Conservation (phyloP, 192 early-diverging fungal species). For the Coemansia erecta region DNA sequence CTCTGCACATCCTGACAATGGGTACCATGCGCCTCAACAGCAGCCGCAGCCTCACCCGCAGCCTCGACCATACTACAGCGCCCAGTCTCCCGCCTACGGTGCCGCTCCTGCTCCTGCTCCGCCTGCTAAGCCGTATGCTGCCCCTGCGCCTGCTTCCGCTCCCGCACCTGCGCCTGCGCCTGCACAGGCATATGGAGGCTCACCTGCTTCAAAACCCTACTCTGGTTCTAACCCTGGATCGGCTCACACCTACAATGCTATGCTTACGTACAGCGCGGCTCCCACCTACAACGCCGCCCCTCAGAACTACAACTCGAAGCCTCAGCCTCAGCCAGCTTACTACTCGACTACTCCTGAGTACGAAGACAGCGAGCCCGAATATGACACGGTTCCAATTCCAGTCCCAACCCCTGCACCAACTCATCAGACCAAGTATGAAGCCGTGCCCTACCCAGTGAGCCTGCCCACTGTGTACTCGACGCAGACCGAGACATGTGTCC, state of each 20-base stretch:
- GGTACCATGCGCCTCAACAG: slow-evolving; percentile 5
- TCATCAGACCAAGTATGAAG: slow-evolving; percentile 4
- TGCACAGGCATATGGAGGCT: not conserved
- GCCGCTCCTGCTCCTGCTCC: slow-evolving; percentile 5
- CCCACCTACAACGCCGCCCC: slow-evolving; percentile 1
- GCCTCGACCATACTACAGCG: not conserved
- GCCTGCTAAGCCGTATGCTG: not conserved
- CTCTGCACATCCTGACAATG: not conserved
- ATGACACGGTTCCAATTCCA: slow-evolving; percentile 5
- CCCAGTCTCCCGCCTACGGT: slow-evolving; percentile 1
- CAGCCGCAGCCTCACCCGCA: slow-evolving; percentile 5
- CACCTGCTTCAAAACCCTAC: not conserved
- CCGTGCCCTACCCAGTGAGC: slow-evolving; percentile 8
- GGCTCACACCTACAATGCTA: not conserved
- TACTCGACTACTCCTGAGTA: not conserved
- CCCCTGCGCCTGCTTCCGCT: not conserved
- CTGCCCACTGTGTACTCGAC: slow-evolving; percentile 38
- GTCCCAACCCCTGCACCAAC: slow-evolving; percentile 4
- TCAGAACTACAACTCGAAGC: not conserved
- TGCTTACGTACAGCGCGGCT: not conserved
- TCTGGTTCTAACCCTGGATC: not conserved
- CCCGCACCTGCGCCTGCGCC: not conserved
- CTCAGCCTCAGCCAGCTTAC: not conserved
- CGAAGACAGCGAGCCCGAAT: slow-evolving; percentile 6
- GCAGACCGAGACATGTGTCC: slow-evolving; percentile 17